Evolutionary conservation across 192 early-diverging fungal genomes (phyloP).

Genomic region (Phlyctochytrium arcticum): DNA sequence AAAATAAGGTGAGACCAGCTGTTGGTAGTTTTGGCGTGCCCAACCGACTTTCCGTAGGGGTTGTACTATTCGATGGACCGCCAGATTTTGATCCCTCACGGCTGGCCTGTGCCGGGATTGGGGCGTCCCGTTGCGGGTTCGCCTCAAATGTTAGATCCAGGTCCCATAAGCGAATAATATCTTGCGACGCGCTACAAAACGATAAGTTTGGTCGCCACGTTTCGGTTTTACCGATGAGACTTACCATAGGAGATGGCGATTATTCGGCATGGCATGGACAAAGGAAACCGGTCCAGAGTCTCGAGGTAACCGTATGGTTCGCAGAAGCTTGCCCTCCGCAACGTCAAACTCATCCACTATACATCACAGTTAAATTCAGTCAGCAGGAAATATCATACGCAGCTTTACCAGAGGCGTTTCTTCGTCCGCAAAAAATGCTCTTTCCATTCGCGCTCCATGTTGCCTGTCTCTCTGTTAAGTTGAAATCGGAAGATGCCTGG

Average conservation of each 20-base stretch:
- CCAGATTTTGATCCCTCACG: neutral
- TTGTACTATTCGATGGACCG: neutral
- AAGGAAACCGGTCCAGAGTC: conserved; percentile 85
- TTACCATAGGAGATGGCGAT: conserved; percentile 79
- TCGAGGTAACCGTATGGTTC: conserved; percentile 74
- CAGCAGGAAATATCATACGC: neutral
- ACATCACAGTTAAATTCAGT: conserved; percentile 2
- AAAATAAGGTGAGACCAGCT: conserved; percentile 9
- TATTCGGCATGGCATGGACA: conserved; percentile 74
- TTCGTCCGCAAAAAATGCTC: conserved; percentile 76
- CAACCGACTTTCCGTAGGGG: neutral
- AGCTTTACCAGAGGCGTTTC: conserved; percentile 71
- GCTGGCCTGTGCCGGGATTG: neutral
- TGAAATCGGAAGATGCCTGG: neutral
- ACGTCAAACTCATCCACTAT: conserved; percentile 89
- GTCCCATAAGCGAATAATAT: conserved; percentile 93
- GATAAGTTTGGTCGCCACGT: neutral
- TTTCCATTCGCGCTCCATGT: conserved; percentile 84
- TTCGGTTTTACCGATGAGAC: neutral
- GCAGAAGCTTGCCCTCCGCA: conserved; percentile 55
- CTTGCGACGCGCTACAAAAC: conserved; percentile 68
- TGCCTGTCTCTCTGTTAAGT: conserved; percentile 31
- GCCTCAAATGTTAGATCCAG: conserved; percentile 25
- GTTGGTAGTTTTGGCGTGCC: conserved; percentile 12
- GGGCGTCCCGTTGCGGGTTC: neutral